These are phyloP conservation scores for Lachancea dasiensis DNA, from an alignment of 805 yeast species.

Conservation along the genomic window DNA sequence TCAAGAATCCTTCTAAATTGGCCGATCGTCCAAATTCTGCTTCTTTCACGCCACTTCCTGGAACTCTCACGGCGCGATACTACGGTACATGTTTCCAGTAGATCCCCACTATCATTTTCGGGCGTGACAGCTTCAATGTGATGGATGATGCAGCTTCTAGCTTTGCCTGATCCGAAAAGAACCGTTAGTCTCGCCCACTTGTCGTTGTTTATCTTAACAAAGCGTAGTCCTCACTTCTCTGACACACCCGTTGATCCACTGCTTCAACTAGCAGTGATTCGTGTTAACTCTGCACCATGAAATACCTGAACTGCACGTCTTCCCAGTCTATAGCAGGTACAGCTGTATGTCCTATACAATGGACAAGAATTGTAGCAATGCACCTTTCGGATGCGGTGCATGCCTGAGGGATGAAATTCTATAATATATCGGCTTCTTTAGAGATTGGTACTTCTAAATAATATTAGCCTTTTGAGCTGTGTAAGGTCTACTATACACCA, in stretches of 20 bases:
- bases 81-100: conserved; percentile 4
- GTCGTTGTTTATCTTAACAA: neutral
- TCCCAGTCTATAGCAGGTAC: conserved; percentile 2
- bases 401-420: conserved; percentile 4
- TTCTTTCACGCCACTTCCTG: neutral
- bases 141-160: neutral
- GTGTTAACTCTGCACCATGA: neutral
- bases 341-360: neutral
- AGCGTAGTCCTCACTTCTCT: neutral
- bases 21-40: neutral
- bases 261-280: too few relatives aligned
- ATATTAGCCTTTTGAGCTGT: too few relatives aligned
- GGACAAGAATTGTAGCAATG: conserved; percentile 1
- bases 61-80: conserved; percentile 1
- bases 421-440: neutral
- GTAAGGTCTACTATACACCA: too few relatives aligned
- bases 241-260: neutral
- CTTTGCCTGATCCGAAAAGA: neutral
- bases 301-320: conserved; percentile 1
- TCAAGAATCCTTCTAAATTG: conserved; percentile 1
- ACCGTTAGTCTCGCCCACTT: neutral
- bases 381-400: conserved; percentile 2
- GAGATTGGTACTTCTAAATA: conserved; percentile 4
- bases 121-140: neutral
- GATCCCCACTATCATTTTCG: neutral